phyloP scores from a whole-genome alignment of 305 asterid genomes.

The Fraxinus baroniana region DNA sequence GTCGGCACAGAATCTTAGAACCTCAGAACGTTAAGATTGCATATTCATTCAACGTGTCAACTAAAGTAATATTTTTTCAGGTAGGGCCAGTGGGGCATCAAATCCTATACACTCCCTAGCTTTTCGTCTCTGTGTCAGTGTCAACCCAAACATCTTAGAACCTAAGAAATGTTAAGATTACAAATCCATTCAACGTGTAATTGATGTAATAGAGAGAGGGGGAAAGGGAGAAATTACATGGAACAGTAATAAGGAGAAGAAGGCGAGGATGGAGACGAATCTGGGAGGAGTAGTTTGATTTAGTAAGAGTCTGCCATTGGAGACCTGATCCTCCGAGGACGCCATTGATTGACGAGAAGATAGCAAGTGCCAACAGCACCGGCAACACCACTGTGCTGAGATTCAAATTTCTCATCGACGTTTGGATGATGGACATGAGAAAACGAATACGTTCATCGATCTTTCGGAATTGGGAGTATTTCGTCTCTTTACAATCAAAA shows the following conservation, averaged over 20 bases:
- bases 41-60: background rate
- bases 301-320: slow-evolving; percentile 69
- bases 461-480: background rate
- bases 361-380: slow-evolving; percentile 35
- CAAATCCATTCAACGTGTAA: slow-evolving; percentile 12
- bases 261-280: slow-evolving; percentile 66
- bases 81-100: background rate
- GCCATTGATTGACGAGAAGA: slow-evolving; percentile 23
- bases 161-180: background rate
- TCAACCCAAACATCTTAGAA: background rate
- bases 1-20: background rate
- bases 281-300: slow-evolving; percentile 63
- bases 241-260: slow-evolving; percentile 76
- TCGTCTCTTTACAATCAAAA: background rate
- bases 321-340: slow-evolving; percentile 26
- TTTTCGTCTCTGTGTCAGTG: background rate
- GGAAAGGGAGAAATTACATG: slow-evolving; percentile 52
- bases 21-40: background rate
- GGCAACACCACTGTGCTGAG: slow-evolving; percentile 20
- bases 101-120: background rate
- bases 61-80: background rate
- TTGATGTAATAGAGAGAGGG: slow-evolving; percentile 3
- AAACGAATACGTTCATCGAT: background rate
- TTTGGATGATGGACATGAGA: background rate
- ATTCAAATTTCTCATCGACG: slow-evolving; percentile 18